Evolutionary conservation across 768 basidiomycete species (phyloP).

Genomic region (Leucocoprinus sp.): DNA sequence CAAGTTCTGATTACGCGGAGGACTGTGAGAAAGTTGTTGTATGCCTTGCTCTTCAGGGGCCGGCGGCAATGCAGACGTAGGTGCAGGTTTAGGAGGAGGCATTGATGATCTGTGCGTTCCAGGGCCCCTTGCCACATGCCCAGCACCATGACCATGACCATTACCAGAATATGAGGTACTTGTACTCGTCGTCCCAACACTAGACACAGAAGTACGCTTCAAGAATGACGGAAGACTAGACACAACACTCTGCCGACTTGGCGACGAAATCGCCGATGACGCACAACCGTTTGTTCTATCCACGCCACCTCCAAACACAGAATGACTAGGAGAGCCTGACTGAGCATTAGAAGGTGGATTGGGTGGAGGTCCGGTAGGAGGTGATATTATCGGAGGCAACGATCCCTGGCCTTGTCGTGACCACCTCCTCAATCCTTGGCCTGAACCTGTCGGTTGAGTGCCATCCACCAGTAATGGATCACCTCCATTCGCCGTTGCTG

Average conservation of each 20-base stretch:
- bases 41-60: conserved; percentile 44
- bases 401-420: conserved; percentile 45
- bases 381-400: conserved; percentile 43
- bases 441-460: conserved; percentile 23
- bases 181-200: conserved; percentile 32
- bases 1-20: background rate
- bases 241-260: conserved; percentile 35
- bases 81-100: conserved; percentile 65
- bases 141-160: conserved; percentile 2
- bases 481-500: conserved; percentile 27
- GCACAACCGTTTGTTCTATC: conserved; percentile 28
- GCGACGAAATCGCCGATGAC: conserved; percentile 28
- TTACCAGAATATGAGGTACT: conserved; percentile 14
- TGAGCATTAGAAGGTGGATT: conserved; percentile 21
- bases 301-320: conserved; percentile 15
- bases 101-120: conserved; percentile 47
- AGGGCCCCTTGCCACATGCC: background rate
- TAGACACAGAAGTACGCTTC: conserved; percentile 46
- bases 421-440: conserved; percentile 34
- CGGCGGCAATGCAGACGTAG: conserved; percentile 61
- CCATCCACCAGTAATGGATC: conserved; percentile 21
- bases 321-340: background rate
- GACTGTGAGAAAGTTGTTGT: conserved; percentile 4
- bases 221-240: conserved; percentile 42
- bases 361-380: conserved; percentile 52